Conservation (phyloP, 83 land plant species). For the Thuja plicata region DNA sequence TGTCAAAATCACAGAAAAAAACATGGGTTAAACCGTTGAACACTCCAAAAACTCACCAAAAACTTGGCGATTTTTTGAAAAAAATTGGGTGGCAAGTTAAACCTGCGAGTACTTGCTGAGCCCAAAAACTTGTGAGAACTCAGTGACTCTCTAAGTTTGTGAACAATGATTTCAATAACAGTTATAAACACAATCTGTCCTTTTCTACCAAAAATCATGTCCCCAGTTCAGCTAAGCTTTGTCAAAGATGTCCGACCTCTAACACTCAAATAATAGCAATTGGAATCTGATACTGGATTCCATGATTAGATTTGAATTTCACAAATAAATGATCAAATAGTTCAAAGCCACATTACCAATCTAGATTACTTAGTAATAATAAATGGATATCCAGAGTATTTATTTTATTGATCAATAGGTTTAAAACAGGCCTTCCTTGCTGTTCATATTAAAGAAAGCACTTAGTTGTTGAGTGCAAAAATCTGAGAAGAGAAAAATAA, state of each 20-base stretch:
- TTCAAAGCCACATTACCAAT: not conserved
- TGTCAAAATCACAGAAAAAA: too few relatives aligned
- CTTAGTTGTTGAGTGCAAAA: not conserved
- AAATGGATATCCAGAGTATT: not conserved
- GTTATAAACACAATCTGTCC: not conserved
- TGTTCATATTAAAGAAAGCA: not conserved
- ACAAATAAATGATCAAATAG: not conserved
- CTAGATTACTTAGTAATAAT: not conserved
- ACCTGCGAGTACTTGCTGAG: too few relatives aligned
- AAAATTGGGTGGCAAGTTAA: too few relatives aligned
- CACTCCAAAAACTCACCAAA: too few relatives aligned
- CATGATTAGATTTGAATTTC: not conserved
- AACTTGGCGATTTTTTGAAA: too few relatives aligned
- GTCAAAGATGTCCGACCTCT: not conserved
- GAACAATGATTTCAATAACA: too few relatives aligned
- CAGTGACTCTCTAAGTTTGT: too few relatives aligned
- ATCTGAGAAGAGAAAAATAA: not conserved
- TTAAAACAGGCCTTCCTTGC: not conserved
- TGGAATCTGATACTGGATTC: not conserved
- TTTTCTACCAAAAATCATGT: not conserved
- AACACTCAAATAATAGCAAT: not conserved
- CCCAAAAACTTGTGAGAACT: too few relatives aligned
- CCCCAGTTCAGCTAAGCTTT: not conserved
- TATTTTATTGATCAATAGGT: not conserved
- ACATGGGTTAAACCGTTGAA: too few relatives aligned